Conservation (phyloP, 139 green algal species). For the Bryopsis sp. region DNA sequence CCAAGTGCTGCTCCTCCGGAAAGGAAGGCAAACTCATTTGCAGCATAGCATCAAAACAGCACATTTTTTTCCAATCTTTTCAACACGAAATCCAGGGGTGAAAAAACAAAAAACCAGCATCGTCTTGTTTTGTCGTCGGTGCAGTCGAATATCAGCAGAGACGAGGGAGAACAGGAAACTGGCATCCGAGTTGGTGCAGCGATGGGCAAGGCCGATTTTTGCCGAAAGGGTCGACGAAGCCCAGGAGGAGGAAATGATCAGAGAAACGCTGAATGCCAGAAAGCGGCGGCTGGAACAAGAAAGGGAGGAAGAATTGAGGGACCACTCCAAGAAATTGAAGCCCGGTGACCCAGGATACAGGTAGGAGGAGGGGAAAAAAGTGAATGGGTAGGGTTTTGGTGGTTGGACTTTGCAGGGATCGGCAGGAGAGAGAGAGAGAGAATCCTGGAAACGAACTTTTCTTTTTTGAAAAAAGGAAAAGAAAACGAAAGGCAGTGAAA, state of each 20-base stretch:
- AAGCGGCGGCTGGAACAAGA: neutral
- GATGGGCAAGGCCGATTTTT: constrained; percentile 28
- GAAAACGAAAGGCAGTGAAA: neutral
- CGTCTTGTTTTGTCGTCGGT: neutral
- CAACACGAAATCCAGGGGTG: no score
- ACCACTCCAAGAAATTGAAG: neutral
- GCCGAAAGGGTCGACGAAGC: neutral
- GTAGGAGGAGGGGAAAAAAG: no score
- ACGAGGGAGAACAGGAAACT: constrained; percentile 30
- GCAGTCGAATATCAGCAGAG: constrained; percentile 23
- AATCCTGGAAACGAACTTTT: no score
- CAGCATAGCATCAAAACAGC: no score
- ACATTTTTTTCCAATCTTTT: no score
- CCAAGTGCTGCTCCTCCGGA: no score
- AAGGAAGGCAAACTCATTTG: no score
- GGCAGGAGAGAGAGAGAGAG: no score
- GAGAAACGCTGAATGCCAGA: neutral
- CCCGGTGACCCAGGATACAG: neutral
- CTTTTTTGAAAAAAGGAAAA: neutral
- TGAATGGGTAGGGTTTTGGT: no score
- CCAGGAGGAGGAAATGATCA: constrained; percentile 8
- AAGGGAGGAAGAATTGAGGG: neutral
- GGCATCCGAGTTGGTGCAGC: constrained; percentile 36
- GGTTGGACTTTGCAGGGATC: no score
- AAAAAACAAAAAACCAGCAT: no score